Evolutionary conservation across 179 eudicot species (phyloP).

Genomic region (Gypsophila paniculata): DNA sequence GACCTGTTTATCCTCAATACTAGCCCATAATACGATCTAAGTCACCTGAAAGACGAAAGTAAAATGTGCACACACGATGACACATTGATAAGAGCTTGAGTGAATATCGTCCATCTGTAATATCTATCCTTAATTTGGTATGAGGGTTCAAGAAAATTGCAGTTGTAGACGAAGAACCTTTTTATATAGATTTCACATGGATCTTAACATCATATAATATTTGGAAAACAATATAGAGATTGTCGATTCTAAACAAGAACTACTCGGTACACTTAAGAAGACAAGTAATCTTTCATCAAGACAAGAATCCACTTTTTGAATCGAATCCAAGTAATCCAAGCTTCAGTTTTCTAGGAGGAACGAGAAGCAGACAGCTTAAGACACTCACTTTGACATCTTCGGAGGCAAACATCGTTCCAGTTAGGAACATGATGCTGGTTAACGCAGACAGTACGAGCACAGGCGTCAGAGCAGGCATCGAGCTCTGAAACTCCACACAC

Average conservation of each 20-base stretch:
- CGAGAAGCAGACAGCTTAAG: conserved; percentile 57
- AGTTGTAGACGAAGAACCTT: too few relatives aligned
- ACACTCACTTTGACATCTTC: conserved; percentile 85
- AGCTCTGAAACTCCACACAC: conserved; percentile 92
- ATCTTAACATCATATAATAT: not conserved
- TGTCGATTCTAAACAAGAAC: not conserved
- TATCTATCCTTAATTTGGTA: too few relatives aligned
- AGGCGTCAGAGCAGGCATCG: conserved; percentile 86
- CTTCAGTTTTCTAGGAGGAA: conserved; percentile 20
- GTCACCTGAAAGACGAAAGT: too few relatives aligned
- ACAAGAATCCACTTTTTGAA: not conserved
- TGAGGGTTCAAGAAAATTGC: too few relatives aligned
- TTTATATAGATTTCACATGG: not conserved
- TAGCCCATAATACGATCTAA: too few relatives aligned
- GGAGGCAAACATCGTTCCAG: conserved; percentile 81
- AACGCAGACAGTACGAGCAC: conserved; percentile 84
- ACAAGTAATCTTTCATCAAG: too few relatives aligned
- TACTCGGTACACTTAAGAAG: too few relatives aligned
- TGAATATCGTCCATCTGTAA: too few relatives aligned
- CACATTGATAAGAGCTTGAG: not conserved
- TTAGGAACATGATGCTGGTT: conserved; percentile 91
- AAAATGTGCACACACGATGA: not conserved
- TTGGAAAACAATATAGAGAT: too few relatives aligned
- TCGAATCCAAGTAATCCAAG: not conserved
- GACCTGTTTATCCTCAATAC: not conserved